These are phyloP conservation scores for Cantharellus anzutake DNA, from an alignment of 768 basidiomycete genomes.

Conservation along the genomic window DNA sequence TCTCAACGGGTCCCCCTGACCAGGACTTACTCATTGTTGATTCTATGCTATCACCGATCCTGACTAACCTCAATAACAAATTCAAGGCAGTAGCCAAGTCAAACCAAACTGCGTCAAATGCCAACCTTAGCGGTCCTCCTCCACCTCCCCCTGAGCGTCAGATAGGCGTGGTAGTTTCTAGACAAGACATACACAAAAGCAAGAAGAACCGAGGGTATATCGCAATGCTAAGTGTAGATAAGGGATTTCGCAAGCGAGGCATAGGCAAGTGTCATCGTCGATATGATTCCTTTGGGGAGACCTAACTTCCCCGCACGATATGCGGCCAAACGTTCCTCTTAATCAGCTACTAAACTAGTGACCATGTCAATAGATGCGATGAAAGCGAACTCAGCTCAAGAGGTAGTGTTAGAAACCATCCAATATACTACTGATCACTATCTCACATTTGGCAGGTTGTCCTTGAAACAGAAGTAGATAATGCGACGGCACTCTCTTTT, in stretches of 20 bases:
- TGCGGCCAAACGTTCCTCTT: background rate
- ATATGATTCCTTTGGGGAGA: background rate
- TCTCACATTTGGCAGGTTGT: conserved; percentile 39
- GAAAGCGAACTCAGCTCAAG: conserved; percentile 64
- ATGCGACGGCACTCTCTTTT: conserved; percentile 65
- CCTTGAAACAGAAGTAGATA: conserved; percentile 93
- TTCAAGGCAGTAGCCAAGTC: background rate
- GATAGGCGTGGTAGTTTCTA: conserved; percentile 90
- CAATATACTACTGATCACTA: conserved; percentile 10
- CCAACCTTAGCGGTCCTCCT: background rate
- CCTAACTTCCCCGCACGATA: background rate
- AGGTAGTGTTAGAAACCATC: no score
- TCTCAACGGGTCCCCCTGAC: no score
- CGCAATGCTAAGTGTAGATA: conserved; percentile 87
- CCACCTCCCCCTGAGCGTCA: conserved; percentile 21
- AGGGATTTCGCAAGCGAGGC: conserved; percentile 70
- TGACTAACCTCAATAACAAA: background rate
- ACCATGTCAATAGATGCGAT: conserved; percentile 67
- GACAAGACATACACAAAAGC: conserved; percentile 76
- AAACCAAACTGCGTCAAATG: background rate
- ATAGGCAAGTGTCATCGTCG: conserved; percentile 44
- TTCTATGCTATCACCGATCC: conserved; percentile 1
- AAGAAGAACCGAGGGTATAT: conserved; percentile 80
- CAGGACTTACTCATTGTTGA: no score
- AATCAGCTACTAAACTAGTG: conserved; percentile 66